Evolutionary conservation across 495 filamentous ascomycete species (phyloP).

Genomic region (Polyplosphaeria fusca): DNA sequence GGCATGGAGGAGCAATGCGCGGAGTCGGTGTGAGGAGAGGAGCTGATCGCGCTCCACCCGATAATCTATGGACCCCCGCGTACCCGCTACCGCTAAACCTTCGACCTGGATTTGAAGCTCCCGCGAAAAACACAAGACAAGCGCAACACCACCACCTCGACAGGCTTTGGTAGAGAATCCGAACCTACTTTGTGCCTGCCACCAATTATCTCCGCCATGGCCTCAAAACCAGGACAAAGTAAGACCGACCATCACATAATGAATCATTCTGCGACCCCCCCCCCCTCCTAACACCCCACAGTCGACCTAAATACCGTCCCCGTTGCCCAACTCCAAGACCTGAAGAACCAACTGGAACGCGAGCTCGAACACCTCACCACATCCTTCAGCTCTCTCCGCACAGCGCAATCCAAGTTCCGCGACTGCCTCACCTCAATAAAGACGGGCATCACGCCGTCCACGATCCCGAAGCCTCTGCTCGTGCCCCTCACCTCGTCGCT

Average conservation of each 20-base stretch:
- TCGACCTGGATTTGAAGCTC: too few species aligned
- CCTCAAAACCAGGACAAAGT: slow-evolving; percentile 22
- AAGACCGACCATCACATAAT: slow-evolving; percentile 21
- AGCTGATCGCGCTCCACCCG: too few species aligned
- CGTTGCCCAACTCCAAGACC: slow-evolving; percentile 54
- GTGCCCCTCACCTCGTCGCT: slow-evolving; percentile 90
- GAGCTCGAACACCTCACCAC: slow-evolving; percentile 89
- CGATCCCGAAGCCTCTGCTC: slow-evolving; percentile 63
- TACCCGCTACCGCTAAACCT: too few species aligned
- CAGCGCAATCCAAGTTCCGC: slow-evolving; percentile 84
- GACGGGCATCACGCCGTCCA: slow-evolving; percentile 25
- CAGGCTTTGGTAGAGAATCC: slow-evolving; percentile 1
- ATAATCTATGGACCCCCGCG: too few species aligned
- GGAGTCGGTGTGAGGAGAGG: too few species aligned
- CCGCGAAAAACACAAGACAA: background rate
- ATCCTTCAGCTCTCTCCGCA: slow-evolving; percentile 83
- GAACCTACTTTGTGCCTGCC: background rate
- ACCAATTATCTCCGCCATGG: slow-evolving; percentile 7
- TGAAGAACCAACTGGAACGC: slow-evolving; percentile 93
- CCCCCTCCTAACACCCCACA: too few species aligned
- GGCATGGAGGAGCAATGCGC: too few species aligned
- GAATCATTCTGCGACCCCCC: background rate
- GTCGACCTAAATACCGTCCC: slow-evolving; percentile 64
- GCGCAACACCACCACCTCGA: too few species aligned
- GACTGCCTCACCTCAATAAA: slow-evolving; percentile 75